These are phyloP conservation scores for Ilex aquifolium DNA, from an alignment of 257 asterid genomes.

Conservation along the genomic window DNA sequence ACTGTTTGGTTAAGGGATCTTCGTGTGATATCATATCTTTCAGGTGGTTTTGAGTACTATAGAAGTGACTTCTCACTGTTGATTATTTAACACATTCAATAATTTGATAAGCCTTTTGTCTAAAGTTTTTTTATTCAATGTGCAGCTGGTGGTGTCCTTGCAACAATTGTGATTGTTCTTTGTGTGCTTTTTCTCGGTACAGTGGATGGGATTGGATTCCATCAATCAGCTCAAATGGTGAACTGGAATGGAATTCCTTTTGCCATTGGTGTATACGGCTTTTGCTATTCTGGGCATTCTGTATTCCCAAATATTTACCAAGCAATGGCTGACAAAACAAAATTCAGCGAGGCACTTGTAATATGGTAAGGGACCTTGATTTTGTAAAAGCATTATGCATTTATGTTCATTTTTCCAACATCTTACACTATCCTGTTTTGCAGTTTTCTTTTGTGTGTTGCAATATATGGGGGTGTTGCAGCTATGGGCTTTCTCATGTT, in stretches of 20 bases:
- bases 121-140: constrained; percentile 1
- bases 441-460: constrained; percentile 63
- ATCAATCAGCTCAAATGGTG: constrained; percentile 37
- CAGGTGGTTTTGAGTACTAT: constrained; percentile 36
- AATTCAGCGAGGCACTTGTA: constrained; percentile 57
- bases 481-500: constrained; percentile 70
- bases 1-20: constrained; percentile 81
- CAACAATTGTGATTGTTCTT: constrained; percentile 45
- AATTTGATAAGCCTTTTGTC: neutral
- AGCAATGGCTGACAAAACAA: constrained; percentile 83
- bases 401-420: neutral
- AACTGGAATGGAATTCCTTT: constrained; percentile 72
- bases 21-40: constrained; percentile 68
- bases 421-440: constrained; percentile 3
- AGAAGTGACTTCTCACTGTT: neutral
- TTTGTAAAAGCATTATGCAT: neutral
- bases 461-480: constrained; percentile 68
- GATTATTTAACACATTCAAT: constrained; percentile 2
- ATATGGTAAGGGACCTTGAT: constrained; percentile 33
- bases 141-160: constrained; percentile 74
- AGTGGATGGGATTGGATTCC: constrained; percentile 43
- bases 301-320: constrained; percentile 91
- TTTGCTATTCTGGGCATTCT: constrained; percentile 78
- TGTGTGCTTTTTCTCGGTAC: constrained; percentile 52
- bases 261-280: constrained; percentile 78